Evolutionary conservation across 2,329 filamentous ascomycete genomes (phyloP).

Genomic region (Juglanconis sp.): DNA sequence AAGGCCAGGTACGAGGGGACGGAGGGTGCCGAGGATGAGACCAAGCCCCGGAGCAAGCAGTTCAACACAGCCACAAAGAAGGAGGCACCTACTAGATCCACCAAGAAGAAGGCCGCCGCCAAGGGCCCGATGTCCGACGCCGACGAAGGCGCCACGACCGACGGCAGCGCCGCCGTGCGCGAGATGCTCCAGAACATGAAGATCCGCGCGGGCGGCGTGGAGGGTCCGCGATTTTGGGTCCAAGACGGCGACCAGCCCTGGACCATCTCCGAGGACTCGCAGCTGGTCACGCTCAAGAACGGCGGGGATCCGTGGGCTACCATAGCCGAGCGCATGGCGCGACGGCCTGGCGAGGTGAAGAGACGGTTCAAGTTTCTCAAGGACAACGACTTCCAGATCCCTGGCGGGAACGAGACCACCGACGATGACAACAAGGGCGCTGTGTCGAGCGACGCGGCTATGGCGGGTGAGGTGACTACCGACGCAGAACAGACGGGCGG

Average conservation of each 20-base stretch:
- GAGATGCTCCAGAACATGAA: constrained; percentile 8
- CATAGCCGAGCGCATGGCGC: constrained; percentile 1
- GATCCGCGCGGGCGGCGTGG: constrained; percentile 11
- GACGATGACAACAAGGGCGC: background rate
- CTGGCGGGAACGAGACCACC: constrained; percentile 3
- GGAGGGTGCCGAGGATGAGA: background rate
- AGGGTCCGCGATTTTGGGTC: background rate
- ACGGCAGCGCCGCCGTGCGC: constrained; percentile 7
- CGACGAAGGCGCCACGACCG: background rate
- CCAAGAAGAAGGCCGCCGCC: background rate
- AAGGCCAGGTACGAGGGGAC: constrained; percentile 1
- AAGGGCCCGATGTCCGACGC: background rate
- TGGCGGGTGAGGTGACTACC: no score
- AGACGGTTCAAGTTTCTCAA: background rate
- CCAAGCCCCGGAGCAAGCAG: background rate
- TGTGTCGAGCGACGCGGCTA: no score
- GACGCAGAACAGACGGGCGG: background rate
- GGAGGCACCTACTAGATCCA: no score
- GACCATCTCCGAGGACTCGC: constrained; percentile 21
- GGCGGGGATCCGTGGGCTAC: constrained; percentile 1
- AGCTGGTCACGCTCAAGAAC: constrained; percentile 21
- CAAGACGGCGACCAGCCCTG: constrained; percentile 5
- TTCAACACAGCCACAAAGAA: background rate
- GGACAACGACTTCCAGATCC: background rate
- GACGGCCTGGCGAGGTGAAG: background rate